Percentiles rank a stretch among this genome's conserved stretches.
Evolutionary conservation across 1,284 basidiomycete genomes (phyloP).

Genomic region (Rhodotorula sp.): DNA sequence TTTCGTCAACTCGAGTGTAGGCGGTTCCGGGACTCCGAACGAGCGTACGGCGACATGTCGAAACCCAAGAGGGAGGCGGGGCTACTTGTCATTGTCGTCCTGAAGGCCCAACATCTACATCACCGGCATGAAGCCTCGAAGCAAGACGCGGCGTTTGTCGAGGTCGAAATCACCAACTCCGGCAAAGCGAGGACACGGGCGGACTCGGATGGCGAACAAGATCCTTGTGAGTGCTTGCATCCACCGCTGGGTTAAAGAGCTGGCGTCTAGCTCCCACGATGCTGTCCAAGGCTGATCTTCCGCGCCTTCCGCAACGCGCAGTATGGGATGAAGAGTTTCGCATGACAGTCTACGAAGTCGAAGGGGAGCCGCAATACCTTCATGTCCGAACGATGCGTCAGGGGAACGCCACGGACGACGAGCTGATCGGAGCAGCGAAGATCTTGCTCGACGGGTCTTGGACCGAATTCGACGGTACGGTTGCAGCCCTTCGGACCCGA

Average conservation of each 20-base stretch:
- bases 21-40: no score
- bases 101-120: conserved; percentile 15
- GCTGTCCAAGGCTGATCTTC: not conserved
- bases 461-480: conserved; percentile 34
- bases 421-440: conserved; percentile 20
- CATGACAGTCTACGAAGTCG: conserved; percentile 11
- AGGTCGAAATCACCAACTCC: not conserved
- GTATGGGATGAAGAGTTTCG: conserved; percentile 38
- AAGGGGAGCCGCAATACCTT: conserved; percentile 15
- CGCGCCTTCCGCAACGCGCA: not conserved
- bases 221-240: conserved; percentile 7
- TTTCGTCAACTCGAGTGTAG: no score
- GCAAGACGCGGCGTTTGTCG: conserved; percentile 19
- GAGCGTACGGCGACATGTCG: no score
- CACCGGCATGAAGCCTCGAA: conserved; percentile 20
- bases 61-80: conserved; percentile 14
- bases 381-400: conserved; percentile 6
- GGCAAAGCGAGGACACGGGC: conserved; percentile 4
- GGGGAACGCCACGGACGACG: conserved; percentile 7
- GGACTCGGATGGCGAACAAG: conserved; percentile 13
- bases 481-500: not conserved
- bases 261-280: no score
- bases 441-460: conserved; percentile 15
- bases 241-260: no score
- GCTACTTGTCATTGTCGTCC: conserved; percentile 25